Conservation (phyloP, 768 basidiomycete genomes). For the Tylopilus sp. region DNA sequence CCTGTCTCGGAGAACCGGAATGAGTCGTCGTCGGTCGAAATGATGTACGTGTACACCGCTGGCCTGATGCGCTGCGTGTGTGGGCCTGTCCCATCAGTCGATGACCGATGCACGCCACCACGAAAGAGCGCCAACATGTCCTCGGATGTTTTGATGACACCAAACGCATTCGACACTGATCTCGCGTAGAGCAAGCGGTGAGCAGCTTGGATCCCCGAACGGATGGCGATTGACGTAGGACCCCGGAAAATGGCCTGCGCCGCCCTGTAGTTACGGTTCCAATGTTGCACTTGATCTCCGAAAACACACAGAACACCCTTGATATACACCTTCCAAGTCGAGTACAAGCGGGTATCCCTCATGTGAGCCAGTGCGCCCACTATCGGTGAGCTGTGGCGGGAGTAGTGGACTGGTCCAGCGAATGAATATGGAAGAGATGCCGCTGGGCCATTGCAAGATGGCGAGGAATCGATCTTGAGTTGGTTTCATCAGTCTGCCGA, state of each 20-base stretch:
- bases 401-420: conserved; percentile 70
- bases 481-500: conserved; percentile 4
- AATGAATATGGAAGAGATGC: conserved; percentile 58
- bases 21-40: conserved; percentile 69
- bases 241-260: conserved; percentile 70
- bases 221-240: conserved; percentile 57
- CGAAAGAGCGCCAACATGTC: conserved; percentile 53
- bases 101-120: conserved; percentile 32
- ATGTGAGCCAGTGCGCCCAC: conserved; percentile 62
- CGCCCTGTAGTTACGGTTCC: conserved; percentile 65
- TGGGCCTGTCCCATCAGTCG: conserved; percentile 11
- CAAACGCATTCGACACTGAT: conserved; percentile 58
- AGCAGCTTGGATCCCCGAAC: conserved; percentile 66
- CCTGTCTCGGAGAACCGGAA: conserved; percentile 86
- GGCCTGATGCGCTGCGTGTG: conserved; percentile 61
- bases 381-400: conserved; percentile 67
- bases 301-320: conserved; percentile 58
- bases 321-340: conserved; percentile 76
- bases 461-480: conserved; percentile 52
- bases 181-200: conserved; percentile 76
- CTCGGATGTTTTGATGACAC: conserved; percentile 46
- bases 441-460: conserved; percentile 40
- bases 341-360: conserved; percentile 61
- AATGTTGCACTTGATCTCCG: conserved; percentile 55
- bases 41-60: conserved; percentile 83